These are phyloP conservation scores for Sclerotinia sclerotiorum DNA, from an alignment of 2,329 filamentous ascomycete species.

Conservation along the genomic window DNA sequence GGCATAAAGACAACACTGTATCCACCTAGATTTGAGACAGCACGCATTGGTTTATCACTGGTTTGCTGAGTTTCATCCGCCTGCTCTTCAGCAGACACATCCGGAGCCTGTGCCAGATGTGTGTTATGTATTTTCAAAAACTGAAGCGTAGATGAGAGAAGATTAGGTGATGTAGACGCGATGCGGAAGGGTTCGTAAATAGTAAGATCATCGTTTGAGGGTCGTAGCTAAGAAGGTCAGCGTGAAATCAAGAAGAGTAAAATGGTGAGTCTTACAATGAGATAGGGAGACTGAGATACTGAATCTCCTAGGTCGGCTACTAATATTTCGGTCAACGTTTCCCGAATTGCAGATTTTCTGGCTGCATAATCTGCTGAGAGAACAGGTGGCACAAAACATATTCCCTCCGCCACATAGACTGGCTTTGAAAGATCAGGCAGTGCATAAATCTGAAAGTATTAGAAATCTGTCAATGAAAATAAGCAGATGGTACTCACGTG, in stretches of 20 bases:
- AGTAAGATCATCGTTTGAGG: conserved; percentile 76
- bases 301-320: conserved; percentile 82
- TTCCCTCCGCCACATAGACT: conserved; percentile 71
- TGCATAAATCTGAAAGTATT: conserved; percentile 62
- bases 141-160: conserved; percentile 52
- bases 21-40: conserved; percentile 63
- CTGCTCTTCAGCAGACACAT: conserved; percentile 49
- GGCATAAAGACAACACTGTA: conserved; percentile 82
- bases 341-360: conserved; percentile 69
- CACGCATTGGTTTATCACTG: conserved; percentile 47
- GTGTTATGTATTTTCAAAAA: conserved; percentile 76
- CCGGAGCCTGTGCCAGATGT: conserved; percentile 58
- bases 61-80: conserved; percentile 49
- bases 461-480: conserved; percentile 12
- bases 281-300: conserved; percentile 68
- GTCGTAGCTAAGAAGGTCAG: conserved; percentile 60
- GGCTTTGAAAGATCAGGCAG: conserved; percentile 71
- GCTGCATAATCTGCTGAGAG: conserved; percentile 70
- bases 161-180: conserved; percentile 34
- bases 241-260: background rate
- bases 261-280: conserved; percentile 63
- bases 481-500: conserved; percentile 55
- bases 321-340: conserved; percentile 74
- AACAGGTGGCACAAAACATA: conserved; percentile 75
- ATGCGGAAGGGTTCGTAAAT: conserved; percentile 79